Evolutionary conservation across 192 early-diverging fungal species (phyloP).

Genomic region (Rhizoclosmatium sp.): DNA sequence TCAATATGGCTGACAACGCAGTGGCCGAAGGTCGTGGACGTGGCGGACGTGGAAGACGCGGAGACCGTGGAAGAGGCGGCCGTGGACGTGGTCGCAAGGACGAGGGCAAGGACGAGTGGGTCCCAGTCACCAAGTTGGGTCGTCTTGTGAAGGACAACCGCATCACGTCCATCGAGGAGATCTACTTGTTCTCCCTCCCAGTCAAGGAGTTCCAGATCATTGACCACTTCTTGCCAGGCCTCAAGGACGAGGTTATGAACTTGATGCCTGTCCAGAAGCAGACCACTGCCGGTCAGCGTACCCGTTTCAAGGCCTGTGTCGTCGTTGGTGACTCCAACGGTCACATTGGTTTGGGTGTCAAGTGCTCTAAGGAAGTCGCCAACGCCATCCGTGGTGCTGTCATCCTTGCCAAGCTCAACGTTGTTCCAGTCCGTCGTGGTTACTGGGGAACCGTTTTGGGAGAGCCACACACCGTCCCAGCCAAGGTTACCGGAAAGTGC

Average conservation of each 20-base stretch:
- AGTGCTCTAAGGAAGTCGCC: constrained; percentile 99
- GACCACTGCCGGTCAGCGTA: constrained; percentile 99
- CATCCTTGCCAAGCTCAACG: constrained; percentile 97
- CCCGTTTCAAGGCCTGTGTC: constrained; percentile 99
- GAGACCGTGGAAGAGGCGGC: constrained; percentile 64
- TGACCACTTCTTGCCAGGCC: constrained; percentile 91
- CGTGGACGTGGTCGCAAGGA: constrained; percentile 83
- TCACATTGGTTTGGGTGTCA: constrained; percentile 99
- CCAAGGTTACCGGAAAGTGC: constrained; percentile 96
- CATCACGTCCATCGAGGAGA: constrained; percentile 97
- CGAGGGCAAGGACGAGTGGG: constrained; percentile 86
- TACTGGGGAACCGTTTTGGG: constrained; percentile 98
- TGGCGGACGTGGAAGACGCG: constrained; percentile 84
- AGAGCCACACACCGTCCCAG: constrained; percentile 97
- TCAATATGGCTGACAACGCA: constrained; percentile 43
- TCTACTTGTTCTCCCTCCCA: constrained; percentile 97
- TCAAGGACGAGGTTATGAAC: constrained; percentile 99
- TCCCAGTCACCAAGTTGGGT: constrained; percentile 98
- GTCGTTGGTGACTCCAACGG: constrained; percentile 97
- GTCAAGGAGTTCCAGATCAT: constrained; percentile 99
- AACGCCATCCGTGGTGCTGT: constrained; percentile 98
- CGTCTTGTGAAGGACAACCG: constrained; percentile 98
- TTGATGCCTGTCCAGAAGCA: constrained; percentile 99
- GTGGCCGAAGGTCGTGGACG: constrained; percentile 71
- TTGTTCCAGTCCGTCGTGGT: constrained; percentile 98